These are phyloP conservation scores for Gypsophila paniculata DNA, from an alignment of 179 eudicot species.

Conservation along the genomic window DNA sequence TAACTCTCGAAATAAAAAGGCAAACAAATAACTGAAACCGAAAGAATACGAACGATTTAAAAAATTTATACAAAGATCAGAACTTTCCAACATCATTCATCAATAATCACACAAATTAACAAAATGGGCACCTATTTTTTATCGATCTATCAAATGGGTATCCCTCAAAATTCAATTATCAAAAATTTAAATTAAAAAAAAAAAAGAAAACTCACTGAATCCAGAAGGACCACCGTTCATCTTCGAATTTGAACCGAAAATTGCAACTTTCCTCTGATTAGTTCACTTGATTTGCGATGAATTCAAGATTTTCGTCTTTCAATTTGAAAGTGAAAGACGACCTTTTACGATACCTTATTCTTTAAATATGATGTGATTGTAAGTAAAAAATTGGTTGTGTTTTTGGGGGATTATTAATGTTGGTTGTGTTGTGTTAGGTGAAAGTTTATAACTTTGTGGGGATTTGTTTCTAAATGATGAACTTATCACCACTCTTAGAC, in stretches of 20 bases:
- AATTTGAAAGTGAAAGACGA: no score
- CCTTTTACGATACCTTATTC: not conserved
- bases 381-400: no score
- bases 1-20: no score
- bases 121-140: constrained; percentile 18
- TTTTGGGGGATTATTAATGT: not conserved
- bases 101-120: not conserved
- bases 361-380: not conserved
- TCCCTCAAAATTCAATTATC: constrained; percentile 3
- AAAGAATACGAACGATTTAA: no score
- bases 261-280: constrained; percentile 11
- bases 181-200: not conserved
- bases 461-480: not conserved
- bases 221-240: constrained; percentile 99
- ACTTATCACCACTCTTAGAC: not conserved
- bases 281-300: not conserved
- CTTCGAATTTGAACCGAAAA: no score
- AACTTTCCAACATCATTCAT: constrained; percentile 9
- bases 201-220: constrained; percentile 52
- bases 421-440: no score
- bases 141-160: constrained; percentile 15
- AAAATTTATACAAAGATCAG: not conserved
- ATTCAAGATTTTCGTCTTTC: not conserved
- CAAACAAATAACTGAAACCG: no score
- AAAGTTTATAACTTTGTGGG: no score